Base-by-base conservation (phyloP, 2,329 filamentous ascomycete genomes). In the Anisogramma anomala region DNA sequence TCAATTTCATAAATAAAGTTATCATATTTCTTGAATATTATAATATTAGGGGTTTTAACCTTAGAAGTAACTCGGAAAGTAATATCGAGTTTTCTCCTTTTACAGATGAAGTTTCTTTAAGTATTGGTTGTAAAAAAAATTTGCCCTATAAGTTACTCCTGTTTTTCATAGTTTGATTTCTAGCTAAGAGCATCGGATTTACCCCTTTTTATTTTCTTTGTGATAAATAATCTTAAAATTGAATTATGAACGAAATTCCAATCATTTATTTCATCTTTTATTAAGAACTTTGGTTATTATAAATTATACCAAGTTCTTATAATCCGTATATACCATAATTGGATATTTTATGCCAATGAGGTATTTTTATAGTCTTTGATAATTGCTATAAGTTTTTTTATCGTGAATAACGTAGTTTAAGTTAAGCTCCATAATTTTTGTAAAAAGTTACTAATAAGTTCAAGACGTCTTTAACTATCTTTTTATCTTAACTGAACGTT, bases 381-480 rank as follows among this genome's bases (percentile, higher is more conserved):
- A 25, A 25, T 25, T 6, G 23, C 23, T 25, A 25, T 25, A 25
- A 25, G 23, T 15, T 48, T 43, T 36, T 48, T 44, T n/a, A 17
- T 42, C 25, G 35, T 55, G 55, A 19, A 43, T n/a, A 36, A 56
- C 54, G 23, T 25, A 25, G 13, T 30, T 44, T 31, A 57, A 55
- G 35, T 56, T 48, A 14, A 52, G 52, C 31, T 20, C 5, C 42
- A 42, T n/a, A 53, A 42, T 10, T 43, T 41, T 18, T 46, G 37
- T 2, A 40, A 53, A 9, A 33, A 49, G 26, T 48, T 54, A 0
- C 34, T 40, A 3, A 48, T 34, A 1, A 45, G 46, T 15, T 44
- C 35, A 0, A 45, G 30, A 5, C 45, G 33, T 10, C 33, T 39
- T 33, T 52, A 23, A 0, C 46, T 31, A 13, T 50, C 39, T 32